Evolutionary conservation across 352 stramenopile species (phyloP), one percentile per base, ranked within the genome.

Genomic region (Saprolegnia parasitica): DNA sequence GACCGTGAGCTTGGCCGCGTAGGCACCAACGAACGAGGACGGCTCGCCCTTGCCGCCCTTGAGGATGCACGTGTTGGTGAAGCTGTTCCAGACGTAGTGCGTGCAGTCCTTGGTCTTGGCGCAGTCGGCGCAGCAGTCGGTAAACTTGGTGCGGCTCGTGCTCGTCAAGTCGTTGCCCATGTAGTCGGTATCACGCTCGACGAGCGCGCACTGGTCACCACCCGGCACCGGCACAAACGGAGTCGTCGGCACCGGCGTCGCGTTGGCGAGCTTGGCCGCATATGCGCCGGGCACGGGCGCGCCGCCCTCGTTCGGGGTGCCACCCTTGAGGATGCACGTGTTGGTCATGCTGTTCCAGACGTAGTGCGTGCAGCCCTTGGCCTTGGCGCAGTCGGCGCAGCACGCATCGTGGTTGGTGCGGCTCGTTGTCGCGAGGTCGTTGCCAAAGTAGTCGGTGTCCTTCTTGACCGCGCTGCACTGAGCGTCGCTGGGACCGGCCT

Each of bases 181-280:
- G 60, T 67, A 67, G 60, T 67, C 60, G 13, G 35, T 35, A 0
- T 35, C 60, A n/a, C n/a, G n/a, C n/a, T n/a, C n/a, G n/a, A n/a
- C n/a, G n/a, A n/a, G n/a, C n/a, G n/a, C n/a, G n/a, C n/a, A n/a
- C n/a, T n/a, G n/a, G n/a, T 35, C 29, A 35, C 29, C 29, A 5
- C 29, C 29, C 2, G 29, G 29, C 29, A 35, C 29, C 29, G 29
- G 29, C 29, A 35, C 29, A 35, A 35, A 35, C 29, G 29, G 29
- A 2, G 29, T 35, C 29, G 29, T 35, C 5, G 29, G 29, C 29
- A 35, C 2, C 5, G 29, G 29, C 13, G 42, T n/a, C 13, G 42
- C 13, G 42, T 15, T n/a, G 3, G 11, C 18, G 11, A 49, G 42
- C 42, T 49, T 49, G 11, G 42, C 42, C 18, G 42, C 42, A 8